Evolutionary conservation across 2,329 filamentous ascomycete genomes (phyloP).

Genomic region (Epichloe typhina): DNA sequence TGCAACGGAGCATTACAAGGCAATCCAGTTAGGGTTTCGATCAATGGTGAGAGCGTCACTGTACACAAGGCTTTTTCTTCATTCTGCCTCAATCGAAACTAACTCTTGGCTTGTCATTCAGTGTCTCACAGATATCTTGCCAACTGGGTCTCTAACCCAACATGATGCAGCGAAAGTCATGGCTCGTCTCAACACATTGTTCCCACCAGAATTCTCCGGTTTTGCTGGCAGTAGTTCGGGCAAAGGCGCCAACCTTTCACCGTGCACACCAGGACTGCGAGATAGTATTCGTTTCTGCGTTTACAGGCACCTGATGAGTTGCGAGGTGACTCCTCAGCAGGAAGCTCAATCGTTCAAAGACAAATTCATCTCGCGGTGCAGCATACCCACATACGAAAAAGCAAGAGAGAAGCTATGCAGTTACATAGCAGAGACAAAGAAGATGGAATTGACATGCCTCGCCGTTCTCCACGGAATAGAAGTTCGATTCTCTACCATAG

Average conservation of each 20-base stretch:
- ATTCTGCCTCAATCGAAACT: background rate
- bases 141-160: constrained; percentile 2
- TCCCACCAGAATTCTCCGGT: constrained; percentile 14
- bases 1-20: constrained; percentile 15
- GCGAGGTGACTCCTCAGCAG: constrained; percentile 9
- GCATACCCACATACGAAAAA: constrained; percentile 17
- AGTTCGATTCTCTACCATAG: background rate
- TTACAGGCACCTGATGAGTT: constrained; percentile 20
- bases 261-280: constrained; percentile 18
- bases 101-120: background rate
- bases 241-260: constrained; percentile 15
- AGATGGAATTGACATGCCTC: constrained; percentile 19
- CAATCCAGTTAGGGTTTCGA: constrained; percentile 21
- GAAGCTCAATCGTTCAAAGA: constrained; percentile 14
- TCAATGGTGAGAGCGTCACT: constrained; percentile 14
- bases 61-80: background rate
- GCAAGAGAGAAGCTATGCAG: constrained; percentile 16
- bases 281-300: constrained; percentile 23
- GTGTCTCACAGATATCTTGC: constrained; percentile 3
- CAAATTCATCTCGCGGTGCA: constrained; percentile 21
- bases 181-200: constrained; percentile 23
- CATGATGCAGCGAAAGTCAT: constrained; percentile 14
- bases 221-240: constrained; percentile 8
- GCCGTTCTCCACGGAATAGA: constrained; percentile 12
- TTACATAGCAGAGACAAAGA: constrained; percentile 22